phyloP scores from a whole-genome alignment of 228 moss, liverwort and hornwort genomes.

The Sphagnum magellanicum region DNA sequence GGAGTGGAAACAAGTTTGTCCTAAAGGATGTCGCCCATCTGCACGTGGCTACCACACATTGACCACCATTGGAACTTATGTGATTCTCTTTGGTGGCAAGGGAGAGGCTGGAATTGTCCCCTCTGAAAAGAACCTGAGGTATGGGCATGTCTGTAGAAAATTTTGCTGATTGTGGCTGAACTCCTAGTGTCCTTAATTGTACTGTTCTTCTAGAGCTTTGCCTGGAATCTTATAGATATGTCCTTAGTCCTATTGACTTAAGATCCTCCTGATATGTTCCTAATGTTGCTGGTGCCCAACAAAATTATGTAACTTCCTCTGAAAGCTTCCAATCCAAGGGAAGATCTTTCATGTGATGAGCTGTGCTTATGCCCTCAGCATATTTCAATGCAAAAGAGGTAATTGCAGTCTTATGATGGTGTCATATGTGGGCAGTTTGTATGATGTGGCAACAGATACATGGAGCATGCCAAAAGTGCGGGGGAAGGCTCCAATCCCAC shows the following conservation, averaged over 20 bases:
- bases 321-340: no score
- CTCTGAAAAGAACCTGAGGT: slow-evolving; percentile 33
- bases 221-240: no score
- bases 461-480: slow-evolving; percentile 53
- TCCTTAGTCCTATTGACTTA: no score
- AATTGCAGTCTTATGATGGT: no score
- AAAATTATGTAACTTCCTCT: no score
- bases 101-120: slow-evolving; percentile 57
- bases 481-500: slow-evolving; percentile 49
- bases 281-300: no score
- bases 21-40: slow-evolving; percentile 54
- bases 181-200: no score
- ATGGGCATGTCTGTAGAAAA: background rate
- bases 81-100: slow-evolving; percentile 82
- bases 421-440: slow-evolving; percentile 26
- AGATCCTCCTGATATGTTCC: no score
- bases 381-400: no score
- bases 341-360: no score
- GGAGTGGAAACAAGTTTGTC: slow-evolving; percentile 51
- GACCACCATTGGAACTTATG: slow-evolving; percentile 53
- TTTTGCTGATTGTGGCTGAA: background rate
- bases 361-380: no score
- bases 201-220: no score
- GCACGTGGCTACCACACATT: slow-evolving; percentile 88
- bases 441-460: slow-evolving; percentile 43